Conservation (phyloP, 805 yeast genomes). For the Ogataea salicorniae region DNA sequence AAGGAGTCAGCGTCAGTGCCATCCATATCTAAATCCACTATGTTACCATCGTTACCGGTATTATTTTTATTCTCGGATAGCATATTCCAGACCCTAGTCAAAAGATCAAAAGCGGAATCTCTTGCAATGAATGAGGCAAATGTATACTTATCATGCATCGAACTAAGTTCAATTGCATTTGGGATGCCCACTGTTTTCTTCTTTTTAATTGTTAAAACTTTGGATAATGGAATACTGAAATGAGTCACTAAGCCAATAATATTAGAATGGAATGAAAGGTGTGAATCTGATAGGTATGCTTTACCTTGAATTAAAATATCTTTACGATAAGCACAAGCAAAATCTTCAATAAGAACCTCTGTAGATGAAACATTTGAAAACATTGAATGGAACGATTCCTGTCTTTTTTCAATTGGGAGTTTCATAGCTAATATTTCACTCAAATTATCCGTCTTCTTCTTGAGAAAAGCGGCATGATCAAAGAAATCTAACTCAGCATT, state of each 20-base stretch:
- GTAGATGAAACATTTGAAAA: conserved; percentile 47
- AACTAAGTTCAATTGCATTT: conserved; percentile 59
- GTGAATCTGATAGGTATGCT: conserved; percentile 48
- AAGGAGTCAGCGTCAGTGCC: conserved; percentile 34
- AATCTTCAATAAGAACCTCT: conserved; percentile 57
- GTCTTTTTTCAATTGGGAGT: conserved; percentile 45
- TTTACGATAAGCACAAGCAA: conserved; percentile 57
- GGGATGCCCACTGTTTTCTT: conserved; percentile 64
- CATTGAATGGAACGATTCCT: conserved; percentile 53
- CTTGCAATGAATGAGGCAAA: conserved; percentile 65
- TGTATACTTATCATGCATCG: conserved; percentile 54
- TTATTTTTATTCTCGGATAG: conserved; percentile 15
- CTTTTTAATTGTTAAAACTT: conserved; percentile 60
- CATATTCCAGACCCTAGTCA: conserved; percentile 59
- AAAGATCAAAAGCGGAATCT: conserved; percentile 46
- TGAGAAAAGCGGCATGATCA: neutral
- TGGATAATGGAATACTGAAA: conserved; percentile 50
- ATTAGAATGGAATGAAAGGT: conserved; percentile 58
- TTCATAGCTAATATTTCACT: conserved; percentile 21
- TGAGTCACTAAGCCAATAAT: conserved; percentile 64
- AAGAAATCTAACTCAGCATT: conserved; percentile 3
- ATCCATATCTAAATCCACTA: conserved; percentile 18
- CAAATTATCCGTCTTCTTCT: conserved; percentile 10
- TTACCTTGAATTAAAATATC: conserved; percentile 68
- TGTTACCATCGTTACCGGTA: conserved; percentile 19